Evolutionary conservation across 148 eudicot species (phyloP).

Genomic region (Rhododendron vialii): DNA sequence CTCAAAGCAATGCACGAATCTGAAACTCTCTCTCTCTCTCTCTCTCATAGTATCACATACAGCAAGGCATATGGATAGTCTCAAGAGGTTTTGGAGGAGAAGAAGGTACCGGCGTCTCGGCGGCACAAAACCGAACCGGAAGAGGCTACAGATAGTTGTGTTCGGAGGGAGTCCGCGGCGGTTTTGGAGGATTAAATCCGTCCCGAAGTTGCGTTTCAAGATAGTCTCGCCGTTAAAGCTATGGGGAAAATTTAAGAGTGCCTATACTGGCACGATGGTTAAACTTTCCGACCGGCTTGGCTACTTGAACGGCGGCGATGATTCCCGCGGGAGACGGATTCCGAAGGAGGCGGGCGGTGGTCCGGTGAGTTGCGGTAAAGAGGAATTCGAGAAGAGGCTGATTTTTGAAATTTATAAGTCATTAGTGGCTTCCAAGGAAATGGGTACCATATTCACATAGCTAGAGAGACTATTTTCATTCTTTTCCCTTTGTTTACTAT

Average conservation of each 20-base stretch:
- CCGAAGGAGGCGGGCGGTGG: constrained; percentile 10
- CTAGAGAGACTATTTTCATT: neutral
- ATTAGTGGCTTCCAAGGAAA: constrained; percentile 20
- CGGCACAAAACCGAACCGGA: constrained; percentile 17
- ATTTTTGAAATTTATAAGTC: constrained; percentile 37
- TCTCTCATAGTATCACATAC: neutral
- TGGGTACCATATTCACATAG: constrained; percentile 1
- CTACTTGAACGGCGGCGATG: neutral
- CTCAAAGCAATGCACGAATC: neutral
- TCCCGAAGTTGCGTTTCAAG: constrained; percentile 25
- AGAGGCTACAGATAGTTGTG: constrained; percentile 23
- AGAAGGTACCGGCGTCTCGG: constrained; percentile 39
- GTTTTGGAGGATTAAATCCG: constrained; percentile 37
- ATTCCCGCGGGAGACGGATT: constrained; percentile 9
- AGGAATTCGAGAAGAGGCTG: constrained; percentile 30
- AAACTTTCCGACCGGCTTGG: constrained; percentile 12
- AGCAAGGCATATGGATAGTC: constrained; percentile 21
- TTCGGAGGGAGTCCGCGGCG: constrained; percentile 26
- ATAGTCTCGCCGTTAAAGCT: constrained; percentile 24
- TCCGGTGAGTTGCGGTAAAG: constrained; percentile 7
- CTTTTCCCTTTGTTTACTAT: neutral
- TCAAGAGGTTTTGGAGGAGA: constrained; percentile 38
- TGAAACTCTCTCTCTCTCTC: neutral
- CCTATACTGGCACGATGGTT: constrained; percentile 36
- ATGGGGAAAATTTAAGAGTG: constrained; percentile 31